Base-by-base conservation (phyloP, 2,329 filamentous ascomycete genomes). In the Biscogniauxia marginata region DNA sequence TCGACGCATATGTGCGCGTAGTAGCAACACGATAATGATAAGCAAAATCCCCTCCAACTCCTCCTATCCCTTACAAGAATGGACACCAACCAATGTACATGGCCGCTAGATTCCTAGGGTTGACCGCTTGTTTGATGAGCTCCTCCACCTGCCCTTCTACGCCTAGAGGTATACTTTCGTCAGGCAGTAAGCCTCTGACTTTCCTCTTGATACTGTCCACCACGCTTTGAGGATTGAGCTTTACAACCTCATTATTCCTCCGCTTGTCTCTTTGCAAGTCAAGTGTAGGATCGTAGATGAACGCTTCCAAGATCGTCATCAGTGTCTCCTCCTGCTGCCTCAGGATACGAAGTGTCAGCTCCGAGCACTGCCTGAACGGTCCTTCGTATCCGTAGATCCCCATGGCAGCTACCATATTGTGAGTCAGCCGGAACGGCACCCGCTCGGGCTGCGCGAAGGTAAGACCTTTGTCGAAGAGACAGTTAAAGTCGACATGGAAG, bases 401-500 rank as follows among this genome's bases (percentile, higher is more conserved):
- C 86, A 99, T 98, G 9, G 95, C 96, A 62, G 96, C 91, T 34
- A 96, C 85, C 93, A 99, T 98, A 75, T 99, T 99, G 79, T 97
- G 93, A 3, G 95, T 99, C 45, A 99, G 81, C 16, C 96, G 89
- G 80, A 99, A 99, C 1, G 95, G 96, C 1, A 99, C 95, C 24
- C 89, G 81, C 74, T 99, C 95, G 0, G 95, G 93, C 73, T 96
- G 96, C 60, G 92, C 88, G 70, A 99, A 98, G 0, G 93, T 97
- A 44, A 93, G 83, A 1, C 95, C 95, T 70, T 99, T 99, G 78
- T 99, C 96, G 72, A 99, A 99, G 4, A 99, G 85, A 73, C 96
- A 99, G 76, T 99, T 99, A 81, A 99, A 99, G 75, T 99, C 95
- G 47, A 99, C 96, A 74, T 99, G 95, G 74, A 99, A 90, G 2